Conservation (phyloP, 495 filamentous ascomycete genomes). For the Aspergillus leporis region DNA sequence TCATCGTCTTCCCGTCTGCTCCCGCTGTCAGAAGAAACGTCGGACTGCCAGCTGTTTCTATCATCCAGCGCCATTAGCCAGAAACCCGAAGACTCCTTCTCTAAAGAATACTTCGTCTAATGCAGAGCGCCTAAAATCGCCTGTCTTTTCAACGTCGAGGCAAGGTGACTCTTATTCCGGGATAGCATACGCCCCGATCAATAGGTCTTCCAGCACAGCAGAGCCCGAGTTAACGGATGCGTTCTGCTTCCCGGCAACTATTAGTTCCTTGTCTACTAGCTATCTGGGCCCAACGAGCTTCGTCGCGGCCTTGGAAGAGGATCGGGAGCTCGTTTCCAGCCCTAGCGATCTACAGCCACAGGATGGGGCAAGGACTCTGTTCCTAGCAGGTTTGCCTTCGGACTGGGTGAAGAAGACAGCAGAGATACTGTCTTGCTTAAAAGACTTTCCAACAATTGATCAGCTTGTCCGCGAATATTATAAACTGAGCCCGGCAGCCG, state of each 20-base stretch:
- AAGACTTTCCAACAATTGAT: slow-evolving; percentile 24
- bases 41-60: slow-evolving; percentile 34
- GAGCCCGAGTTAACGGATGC: neutral
- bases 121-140: neutral
- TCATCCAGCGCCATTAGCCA: slow-evolving; percentile 42
- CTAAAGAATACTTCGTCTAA: neutral
- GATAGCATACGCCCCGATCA: slow-evolving; percentile 13
- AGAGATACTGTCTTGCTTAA: slow-evolving; percentile 20
- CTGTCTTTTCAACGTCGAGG: neutral
- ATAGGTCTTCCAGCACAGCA: neutral
- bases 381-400: slow-evolving; percentile 17
- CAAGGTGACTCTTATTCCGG: slow-evolving; percentile 1
- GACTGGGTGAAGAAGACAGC: slow-evolving; percentile 30
- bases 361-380: neutral
- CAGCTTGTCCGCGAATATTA: slow-evolving; percentile 30
- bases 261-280: slow-evolving; percentile 23
- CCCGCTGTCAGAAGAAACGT: slow-evolving; percentile 28
- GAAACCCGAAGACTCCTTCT: neutral
- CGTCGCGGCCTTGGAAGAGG: slow-evolving; percentile 25
- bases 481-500: slow-evolving; percentile 24
- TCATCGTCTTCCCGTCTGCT: slow-evolving; percentile 36
- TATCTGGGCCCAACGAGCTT: slow-evolving; percentile 38
- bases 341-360: slow-evolving; percentile 1
- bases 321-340: slow-evolving; percentile 20
- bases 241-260: slow-evolving; percentile 1